Evolutionary conservation across 768 basidiomycete species (phyloP).

Genomic region (Lactifluus echinatus): DNA sequence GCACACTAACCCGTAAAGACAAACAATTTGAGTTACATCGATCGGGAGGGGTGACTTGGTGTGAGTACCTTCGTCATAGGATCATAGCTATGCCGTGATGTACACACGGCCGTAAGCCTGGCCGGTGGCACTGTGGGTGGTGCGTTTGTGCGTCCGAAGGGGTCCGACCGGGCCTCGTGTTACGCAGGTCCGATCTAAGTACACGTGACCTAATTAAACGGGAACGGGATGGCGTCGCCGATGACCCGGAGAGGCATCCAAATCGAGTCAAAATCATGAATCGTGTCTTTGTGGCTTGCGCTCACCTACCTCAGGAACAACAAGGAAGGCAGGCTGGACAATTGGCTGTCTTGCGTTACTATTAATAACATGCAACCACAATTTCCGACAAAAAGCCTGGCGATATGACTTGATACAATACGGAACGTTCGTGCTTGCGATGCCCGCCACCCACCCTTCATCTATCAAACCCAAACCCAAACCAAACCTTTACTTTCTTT

Average conservation of each 20-base stretch:
- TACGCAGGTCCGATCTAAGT: not conserved
- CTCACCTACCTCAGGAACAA: not conserved
- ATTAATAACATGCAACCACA: not conserved
- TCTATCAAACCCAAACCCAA: slow-evolving; percentile 10
- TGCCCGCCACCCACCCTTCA: not conserved
- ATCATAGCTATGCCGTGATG: slow-evolving; percentile 10
- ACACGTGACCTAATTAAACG: not conserved
- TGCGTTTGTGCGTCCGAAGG: not conserved
- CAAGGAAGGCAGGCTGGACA: not conserved
- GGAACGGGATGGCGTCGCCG: too few relatives aligned
- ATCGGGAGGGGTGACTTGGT: not conserved
- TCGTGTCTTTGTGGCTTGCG: not conserved
- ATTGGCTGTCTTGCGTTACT: not conserved
- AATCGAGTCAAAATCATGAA: too few relatives aligned
- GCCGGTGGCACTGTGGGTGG: not conserved
- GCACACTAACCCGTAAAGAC: not conserved
- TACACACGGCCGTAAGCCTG: not conserved
- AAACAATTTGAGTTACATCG: not conserved
- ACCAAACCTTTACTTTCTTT: slow-evolving; percentile 9
- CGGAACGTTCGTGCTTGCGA: not conserved
- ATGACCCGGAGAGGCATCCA: too few relatives aligned
- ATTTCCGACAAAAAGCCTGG: not conserved
- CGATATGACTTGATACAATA: not conserved
- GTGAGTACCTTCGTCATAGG: slow-evolving; percentile 3
- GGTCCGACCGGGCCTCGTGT: not conserved